Conservation (phyloP, 257 asterid species). For the Gentiana straminea region DNA sequence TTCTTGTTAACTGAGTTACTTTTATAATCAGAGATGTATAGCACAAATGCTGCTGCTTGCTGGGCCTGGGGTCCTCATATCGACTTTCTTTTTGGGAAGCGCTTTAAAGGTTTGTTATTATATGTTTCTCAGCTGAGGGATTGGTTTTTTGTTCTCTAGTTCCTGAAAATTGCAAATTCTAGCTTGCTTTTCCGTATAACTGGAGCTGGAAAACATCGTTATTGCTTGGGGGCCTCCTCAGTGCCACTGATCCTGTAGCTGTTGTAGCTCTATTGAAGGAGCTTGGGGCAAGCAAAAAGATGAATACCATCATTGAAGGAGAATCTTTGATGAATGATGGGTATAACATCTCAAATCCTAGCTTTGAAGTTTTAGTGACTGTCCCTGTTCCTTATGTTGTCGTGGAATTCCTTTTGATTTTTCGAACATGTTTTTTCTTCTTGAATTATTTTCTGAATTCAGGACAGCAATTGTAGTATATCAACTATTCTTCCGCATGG, state of each 20-base stretch:
- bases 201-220: conserved; percentile 95
- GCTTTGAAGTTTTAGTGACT: neutral
- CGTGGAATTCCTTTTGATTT: no score
- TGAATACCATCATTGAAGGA: conserved; percentile 95
- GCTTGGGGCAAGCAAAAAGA: conserved; percentile 91
- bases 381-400: neutral
- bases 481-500: conserved; percentile 81
- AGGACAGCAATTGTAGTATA: conserved; percentile 95
- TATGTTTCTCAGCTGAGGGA: conserved; percentile 12
- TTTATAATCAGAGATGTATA: conserved; percentile 60
- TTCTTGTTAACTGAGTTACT: neutral
- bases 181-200: conserved; percentile 81
- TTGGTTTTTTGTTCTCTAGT: conserved; percentile 9
- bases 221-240: conserved; percentile 93
- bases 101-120: conserved; percentile 63
- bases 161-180: conserved; percentile 23
- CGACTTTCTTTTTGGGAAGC: conserved; percentile 80
- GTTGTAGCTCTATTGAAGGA: conserved; percentile 96
- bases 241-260: conserved; percentile 99
- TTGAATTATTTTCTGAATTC: conserved; percentile 19
- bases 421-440: conserved; percentile 1
- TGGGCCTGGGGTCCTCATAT: conserved; percentile 93
- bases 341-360: conserved; percentile 21
- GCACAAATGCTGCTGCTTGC: conserved; percentile 89
- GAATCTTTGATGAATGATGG: conserved; percentile 99